phyloP scores from a whole-genome alignment of 805 yeast genomes.

The Yarrowia sp. region DNA sequence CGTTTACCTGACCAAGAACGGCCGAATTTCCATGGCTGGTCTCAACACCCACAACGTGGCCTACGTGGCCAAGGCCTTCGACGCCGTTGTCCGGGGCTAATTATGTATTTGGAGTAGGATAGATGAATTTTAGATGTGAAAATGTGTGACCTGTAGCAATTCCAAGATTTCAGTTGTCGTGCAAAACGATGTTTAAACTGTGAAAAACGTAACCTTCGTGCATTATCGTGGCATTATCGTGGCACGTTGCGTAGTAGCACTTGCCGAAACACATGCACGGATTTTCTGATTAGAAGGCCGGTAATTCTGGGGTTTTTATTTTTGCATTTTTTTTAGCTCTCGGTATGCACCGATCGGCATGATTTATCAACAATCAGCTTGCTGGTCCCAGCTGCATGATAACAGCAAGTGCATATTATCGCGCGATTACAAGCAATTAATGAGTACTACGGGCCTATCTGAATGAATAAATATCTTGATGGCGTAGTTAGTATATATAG shows the following conservation, averaged over 20 bases:
- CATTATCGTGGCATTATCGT: too few species aligned
- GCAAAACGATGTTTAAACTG: too few species aligned
- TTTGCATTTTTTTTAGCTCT: not conserved
- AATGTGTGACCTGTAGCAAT: too few species aligned
- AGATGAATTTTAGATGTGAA: not conserved
- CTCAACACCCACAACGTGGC: slow-evolving; percentile 77
- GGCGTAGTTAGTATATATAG: not conserved
- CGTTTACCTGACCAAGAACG: slow-evolving; percentile 84
- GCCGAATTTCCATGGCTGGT: slow-evolving; percentile 90
- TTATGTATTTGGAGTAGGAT: slow-evolving; percentile 13
- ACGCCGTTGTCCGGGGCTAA: slow-evolving; percentile 35
- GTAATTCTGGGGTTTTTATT: too few species aligned
- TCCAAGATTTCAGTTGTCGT: too few species aligned
- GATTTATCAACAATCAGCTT: not conserved
- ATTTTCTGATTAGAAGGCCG: not conserved
- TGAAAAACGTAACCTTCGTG: too few species aligned
- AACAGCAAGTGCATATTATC: not conserved
- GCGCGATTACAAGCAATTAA: too few species aligned
- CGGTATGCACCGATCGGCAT: not conserved
- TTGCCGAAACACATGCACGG: not conserved
- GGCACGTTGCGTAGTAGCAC: too few species aligned
- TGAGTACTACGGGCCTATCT: too few species aligned
- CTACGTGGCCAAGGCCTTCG: slow-evolving; percentile 43
- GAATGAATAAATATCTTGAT: slow-evolving; percentile 4
- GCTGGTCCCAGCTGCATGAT: not conserved